phyloP scores from a whole-genome alignment of 192 early-diverging fungal genomes.

The Podila epicladia region DNA sequence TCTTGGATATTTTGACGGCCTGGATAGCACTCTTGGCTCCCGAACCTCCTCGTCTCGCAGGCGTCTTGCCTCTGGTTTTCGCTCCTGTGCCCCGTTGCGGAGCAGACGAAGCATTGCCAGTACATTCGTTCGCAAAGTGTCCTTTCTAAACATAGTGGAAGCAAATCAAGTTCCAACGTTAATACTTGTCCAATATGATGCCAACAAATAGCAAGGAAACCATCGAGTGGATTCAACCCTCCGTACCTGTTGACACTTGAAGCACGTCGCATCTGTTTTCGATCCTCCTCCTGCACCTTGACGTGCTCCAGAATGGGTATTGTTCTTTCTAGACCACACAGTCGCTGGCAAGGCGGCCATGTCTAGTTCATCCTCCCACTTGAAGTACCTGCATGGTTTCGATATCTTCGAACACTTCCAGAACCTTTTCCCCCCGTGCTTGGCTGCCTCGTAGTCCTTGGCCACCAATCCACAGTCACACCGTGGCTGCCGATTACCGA shows the following conservation, averaged over 20 bases:
- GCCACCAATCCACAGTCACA: conserved; percentile 25
- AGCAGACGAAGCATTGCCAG: not conserved
- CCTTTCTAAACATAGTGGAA: not conserved
- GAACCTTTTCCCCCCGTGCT: conserved; percentile 11
- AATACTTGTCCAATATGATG: not conserved
- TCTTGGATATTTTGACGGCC: not conserved
- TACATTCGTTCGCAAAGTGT: not conserved
- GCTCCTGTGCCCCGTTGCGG: not conserved
- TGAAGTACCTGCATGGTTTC: conserved; percentile 63
- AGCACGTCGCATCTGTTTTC: conserved; percentile 4
- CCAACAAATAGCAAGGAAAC: too few relatives aligned
- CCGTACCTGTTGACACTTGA: conserved; percentile 22
- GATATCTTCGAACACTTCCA: conserved; percentile 26
- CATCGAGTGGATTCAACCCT: not conserved
- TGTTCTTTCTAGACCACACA: conserved; percentile 6
- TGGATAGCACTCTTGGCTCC: not conserved
- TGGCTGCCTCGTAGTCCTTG: conserved; percentile 10
- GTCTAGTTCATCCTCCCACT: conserved; percentile 62
- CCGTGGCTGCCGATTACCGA: conserved; percentile 10
- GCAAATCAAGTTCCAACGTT: not conserved
- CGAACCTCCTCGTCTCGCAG: not conserved
- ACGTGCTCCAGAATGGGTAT: not conserved
- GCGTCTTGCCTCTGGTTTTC: not conserved
- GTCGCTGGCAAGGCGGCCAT: not conserved
- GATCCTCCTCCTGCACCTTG: not conserved